Percentiles rank a stretch among this genome's conserved stretches.
Evolutionary conservation across 2,329 filamentous ascomycete species (phyloP).

Genomic region (Aspergillus pseudotamarii): DNA sequence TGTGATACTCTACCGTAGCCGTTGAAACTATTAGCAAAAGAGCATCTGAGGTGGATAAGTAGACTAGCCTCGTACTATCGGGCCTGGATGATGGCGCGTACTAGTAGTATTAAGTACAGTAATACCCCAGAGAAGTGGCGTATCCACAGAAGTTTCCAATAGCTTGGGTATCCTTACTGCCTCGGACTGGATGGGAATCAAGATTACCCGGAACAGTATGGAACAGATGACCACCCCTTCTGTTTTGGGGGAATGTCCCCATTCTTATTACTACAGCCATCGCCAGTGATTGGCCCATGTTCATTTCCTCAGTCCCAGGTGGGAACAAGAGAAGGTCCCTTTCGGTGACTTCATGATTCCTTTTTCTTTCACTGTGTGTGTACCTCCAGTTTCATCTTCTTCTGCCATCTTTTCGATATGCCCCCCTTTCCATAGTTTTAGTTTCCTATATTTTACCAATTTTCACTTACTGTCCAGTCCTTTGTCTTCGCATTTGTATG

Average conservation of each 20-base stretch:
- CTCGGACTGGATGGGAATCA: constrained; percentile 4
- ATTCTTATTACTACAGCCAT: neutral
- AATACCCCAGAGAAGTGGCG: constrained; percentile 1
- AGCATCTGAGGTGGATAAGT: neutral
- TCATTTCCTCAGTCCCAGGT: neutral
- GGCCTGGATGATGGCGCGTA: neutral
- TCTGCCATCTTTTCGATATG: neutral
- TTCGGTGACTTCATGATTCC: neutral
- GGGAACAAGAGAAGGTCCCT: neutral
- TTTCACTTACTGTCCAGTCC: neutral
- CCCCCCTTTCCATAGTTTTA: neutral
- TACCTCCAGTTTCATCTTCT: neutral
- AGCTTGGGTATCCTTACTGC: constrained; percentile 5
- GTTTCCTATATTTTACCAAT: neutral
- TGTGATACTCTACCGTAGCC: neutral
- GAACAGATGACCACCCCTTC: constrained; percentile 3
- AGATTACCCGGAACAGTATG: neutral
- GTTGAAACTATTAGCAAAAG: neutral
- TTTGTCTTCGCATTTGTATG: neutral
- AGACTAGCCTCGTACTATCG: neutral
- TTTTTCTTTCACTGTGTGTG: neutral
- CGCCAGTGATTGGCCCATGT: neutral
- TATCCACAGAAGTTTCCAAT: constrained; percentile 4
- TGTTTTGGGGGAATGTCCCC: neutral
- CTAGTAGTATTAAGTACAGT: neutral